Conservation (phyloP, 371 early-diverging fungal genomes). For the Haplosporangium sp. region DNA sequence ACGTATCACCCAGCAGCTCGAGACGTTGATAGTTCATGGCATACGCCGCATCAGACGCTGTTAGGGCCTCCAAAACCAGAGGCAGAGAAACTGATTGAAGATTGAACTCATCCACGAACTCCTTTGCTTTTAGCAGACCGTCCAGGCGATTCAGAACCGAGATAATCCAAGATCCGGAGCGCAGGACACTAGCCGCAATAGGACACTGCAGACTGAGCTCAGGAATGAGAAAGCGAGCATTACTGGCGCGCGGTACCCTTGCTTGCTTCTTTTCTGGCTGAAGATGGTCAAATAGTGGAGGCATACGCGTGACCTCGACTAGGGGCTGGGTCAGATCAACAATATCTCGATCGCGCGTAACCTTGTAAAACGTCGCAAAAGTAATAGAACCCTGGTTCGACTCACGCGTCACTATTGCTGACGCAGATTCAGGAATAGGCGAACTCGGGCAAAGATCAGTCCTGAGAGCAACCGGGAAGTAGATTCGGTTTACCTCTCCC, state of each 20-base stretch:
- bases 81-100: background rate
- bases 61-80: slow-evolving; percentile 24
- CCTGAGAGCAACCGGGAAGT: slow-evolving; percentile 7
- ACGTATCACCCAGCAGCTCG: slow-evolving; percentile 92
- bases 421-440: slow-evolving; percentile 2
- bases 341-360: background rate
- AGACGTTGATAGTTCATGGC: slow-evolving; percentile 83
- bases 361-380: slow-evolving; percentile 7
- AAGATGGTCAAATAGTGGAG: background rate
- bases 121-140: slow-evolving; percentile 10
- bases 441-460: slow-evolving; percentile 15
- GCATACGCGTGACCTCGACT: slow-evolving; percentile 11
- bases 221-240: slow-evolving; percentile 16
- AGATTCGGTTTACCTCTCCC: slow-evolving; percentile 1
- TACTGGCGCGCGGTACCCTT: background rate
- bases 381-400: background rate
- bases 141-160: slow-evolving; percentile 23
- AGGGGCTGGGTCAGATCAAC: slow-evolving; percentile 12
- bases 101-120: slow-evolving; percentile 3
- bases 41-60: slow-evolving; percentile 12
- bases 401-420: background rate
- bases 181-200: slow-evolving; percentile 17
- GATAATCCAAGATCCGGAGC: slow-evolving; percentile 16
- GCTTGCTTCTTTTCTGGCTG: background rate
- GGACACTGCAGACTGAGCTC: slow-evolving; percentile 8